phyloP scores from a whole-genome alignment of 1,284 basidiomycete genomes.

The Retiboletus fuscus region DNA sequence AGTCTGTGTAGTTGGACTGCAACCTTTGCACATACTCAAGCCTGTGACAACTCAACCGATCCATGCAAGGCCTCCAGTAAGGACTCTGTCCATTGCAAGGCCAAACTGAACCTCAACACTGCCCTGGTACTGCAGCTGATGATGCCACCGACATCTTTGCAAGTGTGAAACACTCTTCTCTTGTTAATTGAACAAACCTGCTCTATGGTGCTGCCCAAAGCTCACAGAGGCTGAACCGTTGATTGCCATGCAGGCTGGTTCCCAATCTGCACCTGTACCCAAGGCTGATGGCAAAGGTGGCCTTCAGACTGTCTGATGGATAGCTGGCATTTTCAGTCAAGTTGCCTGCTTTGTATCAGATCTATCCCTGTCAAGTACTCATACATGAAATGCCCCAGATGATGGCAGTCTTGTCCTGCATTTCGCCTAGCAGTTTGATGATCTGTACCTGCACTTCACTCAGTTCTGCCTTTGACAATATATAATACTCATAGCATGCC shows the following conservation, averaged over 20 bases:
- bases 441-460: no score
- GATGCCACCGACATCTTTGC: slow-evolving; percentile 30
- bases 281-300: background rate
- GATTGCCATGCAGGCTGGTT: slow-evolving; percentile 3
- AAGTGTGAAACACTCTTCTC: background rate
- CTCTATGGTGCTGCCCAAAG: slow-evolving; percentile 5
- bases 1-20: background rate
- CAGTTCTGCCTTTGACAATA: no score
- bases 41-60: slow-evolving; percentile 65
- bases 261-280: background rate
- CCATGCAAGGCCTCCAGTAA: slow-evolving; percentile 81
- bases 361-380: background rate
- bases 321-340: slow-evolving; percentile 1
- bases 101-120: slow-evolving; percentile 75
- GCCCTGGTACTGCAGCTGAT: slow-evolving; percentile 39
- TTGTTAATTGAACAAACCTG: slow-evolving; percentile 8
- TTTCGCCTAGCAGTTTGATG: no score
- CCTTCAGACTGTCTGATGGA: background rate
- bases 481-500: no score
- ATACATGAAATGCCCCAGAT: background rate
- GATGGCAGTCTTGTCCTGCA: no score
- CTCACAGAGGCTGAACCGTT: slow-evolving; percentile 35
- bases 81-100: slow-evolving; percentile 63
- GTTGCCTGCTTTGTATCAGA: background rate
- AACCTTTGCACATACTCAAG: background rate